Evolutionary conservation across 2,329 filamentous ascomycete species (phyloP).

Genomic region (Alternaria incomplexa): DNA sequence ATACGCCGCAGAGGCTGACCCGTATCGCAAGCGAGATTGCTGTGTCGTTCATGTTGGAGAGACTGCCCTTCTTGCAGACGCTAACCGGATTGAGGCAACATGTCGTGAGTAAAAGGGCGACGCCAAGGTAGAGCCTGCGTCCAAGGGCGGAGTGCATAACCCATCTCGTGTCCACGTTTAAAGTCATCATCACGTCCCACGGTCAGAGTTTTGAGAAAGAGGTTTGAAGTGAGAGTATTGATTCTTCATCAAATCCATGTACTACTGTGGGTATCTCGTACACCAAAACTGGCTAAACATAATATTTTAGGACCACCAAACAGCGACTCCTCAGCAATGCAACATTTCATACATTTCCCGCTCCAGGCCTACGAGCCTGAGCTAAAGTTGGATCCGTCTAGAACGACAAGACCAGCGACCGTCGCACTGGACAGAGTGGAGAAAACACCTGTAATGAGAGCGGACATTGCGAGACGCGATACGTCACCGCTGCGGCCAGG

Average conservation of each 20-base stretch:
- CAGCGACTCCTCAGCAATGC: conserved; percentile 4
- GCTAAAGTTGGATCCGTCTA: conserved; percentile 39
- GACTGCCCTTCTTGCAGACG: background rate
- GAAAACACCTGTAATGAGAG: conserved; percentile 77
- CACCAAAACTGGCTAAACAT: conserved; percentile 19
- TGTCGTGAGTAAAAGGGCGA: conserved; percentile 13
- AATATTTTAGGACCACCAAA: conserved; percentile 20
- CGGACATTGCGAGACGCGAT: conserved; percentile 75
- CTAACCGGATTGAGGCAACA: conserved; percentile 15
- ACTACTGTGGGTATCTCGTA: conserved; percentile 30
- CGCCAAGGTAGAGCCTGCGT: conserved; percentile 1
- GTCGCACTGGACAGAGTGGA: conserved; percentile 78
- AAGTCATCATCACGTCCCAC: background rate
- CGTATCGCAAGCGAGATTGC: background rate
- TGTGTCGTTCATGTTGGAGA: background rate
- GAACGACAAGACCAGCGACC: conserved; percentile 62
- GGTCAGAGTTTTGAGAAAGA: background rate
- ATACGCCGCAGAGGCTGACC: background rate
- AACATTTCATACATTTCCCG: background rate
- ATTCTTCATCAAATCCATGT: conserved; percentile 15
- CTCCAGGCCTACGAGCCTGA: conserved; percentile 18
- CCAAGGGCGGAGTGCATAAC: background rate
- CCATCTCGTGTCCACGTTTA: background rate
- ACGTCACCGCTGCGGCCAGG: conserved; percentile 77
- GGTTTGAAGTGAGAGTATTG: conserved; percentile 1